Base-by-base conservation (phyloP, 495 filamentous ascomycete species). In the Filosporella fistucella region DNA sequence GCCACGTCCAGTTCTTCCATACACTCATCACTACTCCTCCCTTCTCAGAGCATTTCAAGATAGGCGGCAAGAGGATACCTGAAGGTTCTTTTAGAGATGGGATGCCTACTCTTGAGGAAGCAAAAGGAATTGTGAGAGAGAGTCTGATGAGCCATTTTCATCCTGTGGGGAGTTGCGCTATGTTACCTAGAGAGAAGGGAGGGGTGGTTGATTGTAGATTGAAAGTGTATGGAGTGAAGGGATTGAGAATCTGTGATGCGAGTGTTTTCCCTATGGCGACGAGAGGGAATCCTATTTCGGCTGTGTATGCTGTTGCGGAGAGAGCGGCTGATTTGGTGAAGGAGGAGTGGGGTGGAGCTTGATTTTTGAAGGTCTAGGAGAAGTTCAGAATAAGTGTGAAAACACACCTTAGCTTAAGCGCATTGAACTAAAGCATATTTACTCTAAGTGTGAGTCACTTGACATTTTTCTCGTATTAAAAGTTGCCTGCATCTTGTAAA, bases 291-390 rank as follows among this genome's bases (percentile, higher is more conserved):
- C n/a, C 12, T 35, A 3, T 4, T n/a, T 45, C 74, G 14, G 65
- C n/a, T 2, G 73, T 78, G 13, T 80, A 77, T 60, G 72, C 75
- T 0, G 63, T 78, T n/a, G 76, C 71, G 0, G 75, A 81, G 61
- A 57, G 67, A 48, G 73, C 69, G 14, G 70, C 71, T 2, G 74
- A 77, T 63, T 42, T 77, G 12, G 73, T 80, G 51, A 77, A 75
- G 62, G 64, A 49, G 47, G 35, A 48, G 6, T 40, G 34, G 44
- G 32, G 32, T 4, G n/a, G n/a, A n/a, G n/a, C n/a, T n/a, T n/a
- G n/a, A n/a, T n/a, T n/a, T n/a, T n/a, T n/a, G n/a, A n/a, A n/a
- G n/a, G n/a, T n/a, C n/a, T n/a, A n/a, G n/a, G n/a, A n/a, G n/a
- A n/a, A n/a, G n/a, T n/a, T n/a, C n/a, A n/a, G n/a, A n/a, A n/a